Evolutionary conservation across 257 asterid species (phyloP), one percentile per base, ranked within the genome.

Genomic region (Gentiana macrophylla): DNA sequence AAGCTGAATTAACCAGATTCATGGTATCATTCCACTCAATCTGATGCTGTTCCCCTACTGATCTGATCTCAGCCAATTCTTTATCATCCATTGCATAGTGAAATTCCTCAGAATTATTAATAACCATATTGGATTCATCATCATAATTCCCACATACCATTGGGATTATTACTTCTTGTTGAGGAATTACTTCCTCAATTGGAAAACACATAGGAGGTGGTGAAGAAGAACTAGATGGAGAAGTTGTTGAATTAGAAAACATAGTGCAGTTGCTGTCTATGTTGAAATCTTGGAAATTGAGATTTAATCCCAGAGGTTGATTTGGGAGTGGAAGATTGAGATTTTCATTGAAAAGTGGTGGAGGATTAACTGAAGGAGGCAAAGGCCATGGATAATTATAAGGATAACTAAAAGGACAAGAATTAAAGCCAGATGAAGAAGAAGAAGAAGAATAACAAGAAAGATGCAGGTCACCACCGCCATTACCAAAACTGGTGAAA

Each of bases 11-110:
- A 45, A 79, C 86, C 68, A 81, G 67, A 74, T 85, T 92, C 76
- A 92, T 44, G 4, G 80, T 92, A 51, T 87, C 98, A 74, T 84
- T 84, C 97, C 94, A 88, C 73, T 87, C 97, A 78, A 85, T 80
- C 74, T 87, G 78, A 64, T 92, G 83, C 63, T 83, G 95, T 60
- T 88, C 94, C 32, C 98, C 95, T 8, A 87, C 80, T 49, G 99
- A 92, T 72, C 89, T 77, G 53, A 88, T 88, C 80, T 92, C 95
- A 7, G 88, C 94, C 77, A 92, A 78, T 75, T 87, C 95, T 63
- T 77, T 71, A n/a, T 81, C 99, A 65, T 88, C 99, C 91, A 85
- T 77, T 8, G 81, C 78, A 46, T 69, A 79, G 73, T 85, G 94
- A 78, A 88, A 50, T 67, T 79, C 85, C 34, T 66, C 60, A 35